phyloP scores from a whole-genome alignment of 257 asterid genomes.

The Solanum megistacrolobum region DNA sequence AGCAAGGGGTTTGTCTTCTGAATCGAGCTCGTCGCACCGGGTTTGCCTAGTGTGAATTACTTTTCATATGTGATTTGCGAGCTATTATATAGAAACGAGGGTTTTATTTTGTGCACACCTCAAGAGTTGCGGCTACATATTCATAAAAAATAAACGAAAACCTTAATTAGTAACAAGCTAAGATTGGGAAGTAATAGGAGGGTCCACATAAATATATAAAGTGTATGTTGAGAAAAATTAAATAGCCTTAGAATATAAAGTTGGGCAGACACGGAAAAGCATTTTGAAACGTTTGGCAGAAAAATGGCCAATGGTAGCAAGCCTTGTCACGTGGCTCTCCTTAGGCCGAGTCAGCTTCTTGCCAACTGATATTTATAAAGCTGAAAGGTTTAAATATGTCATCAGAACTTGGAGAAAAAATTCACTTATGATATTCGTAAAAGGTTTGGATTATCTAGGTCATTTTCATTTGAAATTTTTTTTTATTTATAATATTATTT shows the following conservation, averaged over 20 bases:
- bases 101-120: no score
- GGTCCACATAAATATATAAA: not conserved
- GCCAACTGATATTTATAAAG: not conserved
- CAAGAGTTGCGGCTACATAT: no score
- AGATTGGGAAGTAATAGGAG: not conserved
- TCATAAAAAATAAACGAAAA: no score
- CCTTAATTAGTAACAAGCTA: not conserved
- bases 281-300: not conserved
- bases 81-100: no score
- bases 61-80: no score
- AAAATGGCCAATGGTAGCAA: conserved; percentile 9
- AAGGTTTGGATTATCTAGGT: not conserved
- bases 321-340: conserved; percentile 20
- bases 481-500: no score
- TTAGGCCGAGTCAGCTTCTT: not conserved
- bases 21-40: rapidly evolving
- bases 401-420: no score
- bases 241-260: not conserved
- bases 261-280: not conserved
- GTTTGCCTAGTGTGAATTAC: rapidly evolving
- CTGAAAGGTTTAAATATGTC: no score
- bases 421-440: no score
- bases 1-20: no score
- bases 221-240: not conserved
- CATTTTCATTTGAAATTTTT: no score